phyloP scores from a whole-genome alignment of 768 basidiomycete species.

The Russula earlei region DNA sequence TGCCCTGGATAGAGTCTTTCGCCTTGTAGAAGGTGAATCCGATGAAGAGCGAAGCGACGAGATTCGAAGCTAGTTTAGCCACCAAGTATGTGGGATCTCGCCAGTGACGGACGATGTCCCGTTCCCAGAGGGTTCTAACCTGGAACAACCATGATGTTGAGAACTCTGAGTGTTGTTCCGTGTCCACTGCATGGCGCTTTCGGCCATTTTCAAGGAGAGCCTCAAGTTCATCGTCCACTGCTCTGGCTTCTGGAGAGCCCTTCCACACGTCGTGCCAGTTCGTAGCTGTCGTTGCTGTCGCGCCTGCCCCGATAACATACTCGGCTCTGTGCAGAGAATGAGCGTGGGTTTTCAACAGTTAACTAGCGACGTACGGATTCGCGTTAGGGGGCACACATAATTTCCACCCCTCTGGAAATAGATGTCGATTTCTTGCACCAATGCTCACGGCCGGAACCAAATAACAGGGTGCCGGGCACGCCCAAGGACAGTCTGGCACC shows the following conservation, averaged over 20 bases:
- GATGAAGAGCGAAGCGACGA: slow-evolving; percentile 29
- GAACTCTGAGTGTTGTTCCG: slow-evolving; percentile 25
- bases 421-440: too few species aligned
- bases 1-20: slow-evolving; percentile 30
- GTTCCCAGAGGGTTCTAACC: slow-evolving; percentile 24
- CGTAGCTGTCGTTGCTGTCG: slow-evolving; percentile 33
- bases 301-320: slow-evolving; percentile 51
- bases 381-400: slow-evolving; percentile 49
- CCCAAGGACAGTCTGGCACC: too few species aligned
- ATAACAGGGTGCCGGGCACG: too few species aligned
- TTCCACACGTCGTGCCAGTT: slow-evolving; percentile 48
- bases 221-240: slow-evolving; percentile 35
- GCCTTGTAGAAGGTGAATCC: slow-evolving; percentile 37
- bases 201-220: slow-evolving; percentile 33
- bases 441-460: too few species aligned
- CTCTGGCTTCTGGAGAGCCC: slow-evolving; percentile 32
- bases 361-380: slow-evolving; percentile 44
- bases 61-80: slow-evolving; percentile 32
- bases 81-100: slow-evolving; percentile 33
- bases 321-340: slow-evolving; percentile 29
- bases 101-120: slow-evolving; percentile 30
- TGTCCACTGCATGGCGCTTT: slow-evolving; percentile 22
- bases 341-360: neutral
- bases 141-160: slow-evolving; percentile 35
- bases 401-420: slow-evolving; percentile 73